Evolutionary conservation across 2,329 filamentous ascomycete species (phyloP).

Genomic region (Calonectria hawksworthii): DNA sequence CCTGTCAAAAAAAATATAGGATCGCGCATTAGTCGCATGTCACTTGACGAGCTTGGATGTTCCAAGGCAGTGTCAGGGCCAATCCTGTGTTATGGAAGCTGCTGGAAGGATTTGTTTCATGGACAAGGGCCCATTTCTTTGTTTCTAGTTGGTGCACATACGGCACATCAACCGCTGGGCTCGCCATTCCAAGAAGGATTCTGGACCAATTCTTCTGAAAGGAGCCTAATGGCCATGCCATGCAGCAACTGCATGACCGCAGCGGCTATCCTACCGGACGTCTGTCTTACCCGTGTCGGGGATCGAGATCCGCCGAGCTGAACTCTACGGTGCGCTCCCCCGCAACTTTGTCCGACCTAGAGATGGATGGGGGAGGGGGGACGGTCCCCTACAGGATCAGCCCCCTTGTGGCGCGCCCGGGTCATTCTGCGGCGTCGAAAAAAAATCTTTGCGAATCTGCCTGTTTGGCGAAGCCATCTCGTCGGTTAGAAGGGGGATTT

Average conservation of each 20-base stretch:
- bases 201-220: not conserved
- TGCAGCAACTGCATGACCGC: not conserved
- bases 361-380: not conserved
- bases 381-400: too few species aligned
- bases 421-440: not conserved
- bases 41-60: conserved; percentile 5
- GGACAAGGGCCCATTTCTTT: not conserved
- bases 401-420: not conserved
- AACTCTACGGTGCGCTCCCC: not conserved
- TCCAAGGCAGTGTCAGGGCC: not conserved
- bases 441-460: not conserved
- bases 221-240: not conserved
- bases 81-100: not conserved
- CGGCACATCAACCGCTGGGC: not conserved
- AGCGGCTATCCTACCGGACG: not conserved
- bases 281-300: conserved; percentile 6
- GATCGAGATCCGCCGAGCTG: conserved; percentile 11
- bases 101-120: not conserved
- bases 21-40: conserved; percentile 5
- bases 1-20: not conserved
- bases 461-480: conserved; percentile 8
- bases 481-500: not conserved
- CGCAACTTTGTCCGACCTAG: conserved; percentile 2
- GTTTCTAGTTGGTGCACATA: not conserved
- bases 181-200: not conserved